Evolutionary conservation across 192 early-diverging fungal species (phyloP).

Genomic region (Coemansia sp.): DNA sequence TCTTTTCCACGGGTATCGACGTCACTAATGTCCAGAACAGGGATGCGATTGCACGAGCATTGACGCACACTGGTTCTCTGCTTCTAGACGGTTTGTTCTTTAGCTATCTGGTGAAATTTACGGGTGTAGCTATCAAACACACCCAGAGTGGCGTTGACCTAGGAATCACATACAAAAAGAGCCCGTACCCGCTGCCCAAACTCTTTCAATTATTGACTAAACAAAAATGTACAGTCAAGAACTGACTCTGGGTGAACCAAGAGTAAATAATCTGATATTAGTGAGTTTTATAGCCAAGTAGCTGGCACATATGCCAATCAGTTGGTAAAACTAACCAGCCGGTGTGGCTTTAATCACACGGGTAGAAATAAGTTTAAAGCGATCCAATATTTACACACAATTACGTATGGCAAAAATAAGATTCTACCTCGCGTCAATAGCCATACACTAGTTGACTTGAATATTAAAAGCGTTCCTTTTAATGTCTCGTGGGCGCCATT

Average conservation of each 20-base stretch:
- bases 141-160: background rate
- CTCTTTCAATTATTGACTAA: conserved; percentile 70
- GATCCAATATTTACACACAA: too few relatives aligned
- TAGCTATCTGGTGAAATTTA: background rate
- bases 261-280: conserved; percentile 72
- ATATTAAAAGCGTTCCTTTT: too few relatives aligned
- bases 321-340: too few relatives aligned
- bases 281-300: too few relatives aligned
- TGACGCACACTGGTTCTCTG: too few relatives aligned
- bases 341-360: too few relatives aligned
- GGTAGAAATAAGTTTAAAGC: too few relatives aligned
- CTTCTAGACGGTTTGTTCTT: background rate
- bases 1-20: background rate
- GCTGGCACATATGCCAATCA: too few relatives aligned
- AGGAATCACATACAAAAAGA: background rate
- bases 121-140: background rate
- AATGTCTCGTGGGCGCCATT: too few relatives aligned
- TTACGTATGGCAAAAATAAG: too few relatives aligned
- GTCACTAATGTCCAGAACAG: background rate
- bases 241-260: conserved; percentile 73
- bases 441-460: too few relatives aligned
- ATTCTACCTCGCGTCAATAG: too few relatives aligned
- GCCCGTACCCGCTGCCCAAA: conserved; percentile 21
- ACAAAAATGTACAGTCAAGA: conserved; percentile 67
- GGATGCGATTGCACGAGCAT: background rate